phyloP scores from a whole-genome alignment of 2,329 filamentous ascomycete genomes.

The Aspergillus oerlinghausenensis region DNA sequence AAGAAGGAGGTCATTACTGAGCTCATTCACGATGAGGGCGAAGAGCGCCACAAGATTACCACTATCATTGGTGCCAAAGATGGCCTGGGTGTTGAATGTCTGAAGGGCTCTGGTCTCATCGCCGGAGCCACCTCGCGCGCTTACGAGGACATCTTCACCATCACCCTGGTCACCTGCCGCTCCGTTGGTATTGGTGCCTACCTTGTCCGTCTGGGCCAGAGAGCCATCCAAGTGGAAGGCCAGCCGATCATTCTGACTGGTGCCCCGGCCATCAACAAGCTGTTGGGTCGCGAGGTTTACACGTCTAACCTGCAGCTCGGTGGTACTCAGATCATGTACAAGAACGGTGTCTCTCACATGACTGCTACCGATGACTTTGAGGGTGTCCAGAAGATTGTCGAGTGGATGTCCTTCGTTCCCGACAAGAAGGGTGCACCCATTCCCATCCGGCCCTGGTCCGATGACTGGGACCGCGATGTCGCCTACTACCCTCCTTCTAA shows the following conservation, averaged over 20 bases:
- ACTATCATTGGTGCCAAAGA: conserved; percentile 92
- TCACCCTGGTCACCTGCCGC: conserved; percentile 94
- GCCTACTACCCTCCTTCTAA: conserved; percentile 74
- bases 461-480: conserved; percentile 90
- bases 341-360: conserved; percentile 99
- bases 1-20: conserved; percentile 80
- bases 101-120: conserved; percentile 95
- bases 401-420: conserved; percentile 96
- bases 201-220: conserved; percentile 94
- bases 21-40: conserved; percentile 76
- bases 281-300: conserved; percentile 96
- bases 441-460: conserved; percentile 80
- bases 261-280: conserved; percentile 95
- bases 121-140: conserved; percentile 94
- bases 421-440: conserved; percentile 91
- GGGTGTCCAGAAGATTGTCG: conserved; percentile 94
- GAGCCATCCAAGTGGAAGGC: conserved; percentile 97
- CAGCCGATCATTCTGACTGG: conserved; percentile 98
- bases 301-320: conserved; percentile 98
- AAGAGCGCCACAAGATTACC: conserved; percentile 88
- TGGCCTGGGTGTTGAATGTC: conserved; percentile 93
- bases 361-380: conserved; percentile 96
- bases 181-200: conserved; percentile 99
- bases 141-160: conserved; percentile 98
- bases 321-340: conserved; percentile 99